phyloP scores from a whole-genome alignment of 768 basidiomycete species.

The Russula sp. region DNA sequence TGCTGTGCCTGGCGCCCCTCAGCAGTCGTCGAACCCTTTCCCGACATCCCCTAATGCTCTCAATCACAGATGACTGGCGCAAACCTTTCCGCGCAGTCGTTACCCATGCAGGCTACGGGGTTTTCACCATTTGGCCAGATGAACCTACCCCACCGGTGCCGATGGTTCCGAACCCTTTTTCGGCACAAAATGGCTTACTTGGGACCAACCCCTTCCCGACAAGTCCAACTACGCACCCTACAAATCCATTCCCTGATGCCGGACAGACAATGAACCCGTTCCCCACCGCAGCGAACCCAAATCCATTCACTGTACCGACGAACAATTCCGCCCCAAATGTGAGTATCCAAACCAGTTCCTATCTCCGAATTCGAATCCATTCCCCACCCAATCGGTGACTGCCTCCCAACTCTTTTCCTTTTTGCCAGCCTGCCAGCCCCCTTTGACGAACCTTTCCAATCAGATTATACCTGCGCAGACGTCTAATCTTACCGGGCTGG shows the following conservation, averaged over 20 bases:
- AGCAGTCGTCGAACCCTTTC: conserved; percentile 34
- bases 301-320: conserved; percentile 13
- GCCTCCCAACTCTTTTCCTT: conserved; percentile 19
- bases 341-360: conserved; percentile 1
- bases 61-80: conserved; percentile 49
- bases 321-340: background rate
- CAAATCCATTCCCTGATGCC: conserved; percentile 15
- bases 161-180: conserved; percentile 26
- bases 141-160: conserved; percentile 17
- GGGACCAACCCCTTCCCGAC: conserved; percentile 15
- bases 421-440: conserved; percentile 7
- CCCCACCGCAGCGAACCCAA: conserved; percentile 11
- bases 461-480: conserved; percentile 29
- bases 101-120: conserved; percentile 29
- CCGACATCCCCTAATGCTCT: conserved; percentile 46
- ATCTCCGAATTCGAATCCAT: conserved; percentile 10
- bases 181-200: conserved; percentile 13
- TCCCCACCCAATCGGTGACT: conserved; percentile 9
- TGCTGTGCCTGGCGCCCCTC: conserved; percentile 19
- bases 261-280: conserved; percentile 21
- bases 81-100: conserved; percentile 82
- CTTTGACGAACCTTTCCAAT: background rate
- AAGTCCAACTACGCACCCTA: background rate
- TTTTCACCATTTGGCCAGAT: conserved; percentile 24
- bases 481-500: conserved; percentile 28